Evolutionary conservation across 768 basidiomycete genomes (phyloP), one percentile per base, ranked within the genome.

Genomic region (Suillus ampliporus): DNA sequence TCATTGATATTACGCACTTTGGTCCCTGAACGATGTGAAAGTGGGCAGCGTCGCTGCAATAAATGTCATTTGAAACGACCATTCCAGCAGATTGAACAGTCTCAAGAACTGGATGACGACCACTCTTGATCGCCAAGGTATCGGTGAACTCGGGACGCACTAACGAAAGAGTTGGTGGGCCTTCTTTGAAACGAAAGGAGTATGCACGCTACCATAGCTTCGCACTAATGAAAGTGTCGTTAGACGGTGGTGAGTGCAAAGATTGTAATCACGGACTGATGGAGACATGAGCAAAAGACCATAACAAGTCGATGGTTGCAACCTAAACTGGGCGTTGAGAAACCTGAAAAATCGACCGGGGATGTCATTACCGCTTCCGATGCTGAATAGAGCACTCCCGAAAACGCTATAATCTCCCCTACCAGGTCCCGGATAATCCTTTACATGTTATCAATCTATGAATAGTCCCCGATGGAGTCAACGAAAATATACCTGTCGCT

Each of bases 11-110:
- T 5, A 78, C 86, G 69, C 68, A 93, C 92, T 94, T 94, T 3
- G 94, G 94, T 0, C 96, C 96, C 65, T 93, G 94, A 37, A 99
- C 84, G 35, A 98, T 85, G 74, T 98, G 95, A 71, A 99, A 99
- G 2, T 85, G 84, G 2, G 94, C 89, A 1, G 91, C 85, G 63
- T 90, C 86, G 61, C 89, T 91, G 68, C 92, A 92, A 69, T 92
- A 99, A 1, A 92, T 88, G 71, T 99, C 97, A 69, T 98, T 99
- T 5, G 93, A 84, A 4, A 98, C 87, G 31, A 95, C 79, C 5
- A 83, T 86, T 4, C 88, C 90, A 0, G 85, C 83, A 1, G 86
- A 78, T 63, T 90, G 87, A 2, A 89, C 79, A 6, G 80, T 87
- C 73, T 97, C 94, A 15, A 97, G 82, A 8, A 97, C 83, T 1